These are phyloP conservation scores for Cadophora luteo-olivacea DNA, from an alignment of 2,329 filamentous ascomycete genomes.

Conservation along the genomic window DNA sequence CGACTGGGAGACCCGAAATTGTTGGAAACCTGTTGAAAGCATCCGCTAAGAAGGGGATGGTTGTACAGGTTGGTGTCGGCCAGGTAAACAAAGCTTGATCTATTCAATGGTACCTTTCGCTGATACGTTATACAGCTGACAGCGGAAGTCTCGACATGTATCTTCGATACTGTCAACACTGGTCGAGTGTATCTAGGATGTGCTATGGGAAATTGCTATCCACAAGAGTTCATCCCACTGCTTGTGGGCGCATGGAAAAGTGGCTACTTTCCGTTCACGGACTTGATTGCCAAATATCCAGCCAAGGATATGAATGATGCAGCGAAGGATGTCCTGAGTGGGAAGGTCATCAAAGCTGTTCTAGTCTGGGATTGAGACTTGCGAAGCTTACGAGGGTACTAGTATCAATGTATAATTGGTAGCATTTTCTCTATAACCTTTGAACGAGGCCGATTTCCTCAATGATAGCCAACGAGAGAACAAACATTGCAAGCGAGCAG, in stretches of 20 bases:
- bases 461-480: background rate
- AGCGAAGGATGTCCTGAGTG: slow-evolving; percentile 30
- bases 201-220: slow-evolving; percentile 37
- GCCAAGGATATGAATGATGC: slow-evolving; percentile 33
- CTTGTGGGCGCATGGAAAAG: slow-evolving; percentile 31
- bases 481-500: slow-evolving; percentile 1
- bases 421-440: background rate
- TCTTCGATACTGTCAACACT: slow-evolving; percentile 33
- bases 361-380: slow-evolving; percentile 21
- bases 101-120: background rate
- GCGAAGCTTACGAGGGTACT: background rate
- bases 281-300: slow-evolving; percentile 31
- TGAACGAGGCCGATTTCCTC: background rate
- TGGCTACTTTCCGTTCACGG: slow-evolving; percentile 35
- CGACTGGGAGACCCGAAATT: slow-evolving; percentile 31
- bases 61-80: slow-evolving; percentile 36
- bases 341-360: slow-evolving; percentile 35
- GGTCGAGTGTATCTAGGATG: slow-evolving; percentile 32
- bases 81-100: background rate
- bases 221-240: slow-evolving; percentile 35
- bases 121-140: slow-evolving; percentile 25
- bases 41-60: slow-evolving; percentile 30
- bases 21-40: slow-evolving; percentile 29
- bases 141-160: slow-evolving; percentile 27
- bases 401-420: background rate